These are phyloP conservation scores for Dactylellina sp. DNA, from an alignment of 2,329 filamentous ascomycete genomes.

Conservation along the genomic window DNA sequence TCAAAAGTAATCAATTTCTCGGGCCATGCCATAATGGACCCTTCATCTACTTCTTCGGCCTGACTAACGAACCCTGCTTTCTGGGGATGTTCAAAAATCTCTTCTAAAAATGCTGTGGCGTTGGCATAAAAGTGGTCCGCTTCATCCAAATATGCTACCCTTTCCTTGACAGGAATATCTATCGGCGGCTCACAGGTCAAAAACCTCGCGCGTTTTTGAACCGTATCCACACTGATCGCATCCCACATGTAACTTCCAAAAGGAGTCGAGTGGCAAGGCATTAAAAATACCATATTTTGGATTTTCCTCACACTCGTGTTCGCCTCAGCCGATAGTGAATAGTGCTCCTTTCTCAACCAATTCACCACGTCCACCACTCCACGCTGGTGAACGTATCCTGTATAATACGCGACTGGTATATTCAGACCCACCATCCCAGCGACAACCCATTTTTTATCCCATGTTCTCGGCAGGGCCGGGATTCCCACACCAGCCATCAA, in stretches of 20 bases:
- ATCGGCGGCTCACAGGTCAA: constrained; percentile 32
- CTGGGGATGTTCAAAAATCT: constrained; percentile 62
- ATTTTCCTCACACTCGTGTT: background rate
- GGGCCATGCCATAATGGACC: constrained; percentile 56
- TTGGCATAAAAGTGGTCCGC: constrained; percentile 87
- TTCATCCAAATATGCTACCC: constrained; percentile 82
- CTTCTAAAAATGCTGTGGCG: constrained; percentile 70
- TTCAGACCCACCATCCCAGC: constrained; percentile 71
- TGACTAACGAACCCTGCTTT: constrained; percentile 27
- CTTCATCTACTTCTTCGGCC: background rate
- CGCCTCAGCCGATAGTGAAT: constrained; percentile 44
- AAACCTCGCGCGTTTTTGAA: constrained; percentile 63
- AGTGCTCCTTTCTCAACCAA: constrained; percentile 75
- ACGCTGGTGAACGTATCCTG: constrained; percentile 80
- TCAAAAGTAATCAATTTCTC: constrained; percentile 59
- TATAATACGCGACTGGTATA: constrained; percentile 77
- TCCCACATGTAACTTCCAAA: constrained; percentile 83
- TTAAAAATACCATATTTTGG: constrained; percentile 80
- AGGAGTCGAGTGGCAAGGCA: constrained; percentile 95
- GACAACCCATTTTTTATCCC: constrained; percentile 46
- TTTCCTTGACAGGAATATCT: constrained; percentile 64
- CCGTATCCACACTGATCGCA: constrained; percentile 65
- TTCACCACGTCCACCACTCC: constrained; percentile 80
- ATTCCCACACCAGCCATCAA: constrained; percentile 73
- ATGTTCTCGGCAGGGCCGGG: constrained; percentile 43